These are phyloP conservation scores for Salix exigua DNA, from an alignment of 345 rosid species.

Conservation along the genomic window DNA sequence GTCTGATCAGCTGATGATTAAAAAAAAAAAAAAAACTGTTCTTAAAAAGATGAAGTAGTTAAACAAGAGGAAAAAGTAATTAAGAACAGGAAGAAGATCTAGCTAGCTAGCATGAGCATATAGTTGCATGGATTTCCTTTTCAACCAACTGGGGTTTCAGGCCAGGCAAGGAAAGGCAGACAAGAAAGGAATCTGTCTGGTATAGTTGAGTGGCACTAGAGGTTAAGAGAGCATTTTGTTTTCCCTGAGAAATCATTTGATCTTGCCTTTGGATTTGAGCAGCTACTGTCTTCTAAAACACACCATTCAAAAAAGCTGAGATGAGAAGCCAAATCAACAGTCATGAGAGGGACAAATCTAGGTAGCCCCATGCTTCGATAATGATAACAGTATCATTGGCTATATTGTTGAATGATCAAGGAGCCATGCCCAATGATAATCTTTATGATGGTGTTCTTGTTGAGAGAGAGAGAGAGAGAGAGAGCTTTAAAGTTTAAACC, in stretches of 20 bases:
- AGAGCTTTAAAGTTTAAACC: neutral
- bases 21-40: no score
- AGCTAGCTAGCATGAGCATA: neutral
- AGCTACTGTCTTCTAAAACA: conserved; percentile 25
- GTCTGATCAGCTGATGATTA: no score
- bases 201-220: neutral
- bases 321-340: conserved; percentile 8
- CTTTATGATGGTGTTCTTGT: neutral
- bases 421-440: neutral
- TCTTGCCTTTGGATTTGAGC: conserved; percentile 9
- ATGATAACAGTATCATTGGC: neutral
- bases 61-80: no score
- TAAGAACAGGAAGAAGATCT: neutral
- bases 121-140: neutral
- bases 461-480: neutral
- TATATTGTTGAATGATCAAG: neutral
- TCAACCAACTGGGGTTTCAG: neutral
- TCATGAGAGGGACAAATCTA: conserved; percentile 1
- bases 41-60: no score
- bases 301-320: conserved; percentile 20
- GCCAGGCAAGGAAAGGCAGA: neutral
- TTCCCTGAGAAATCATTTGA: conserved; percentile 8
- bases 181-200: neutral
- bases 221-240: neutral
- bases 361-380: conserved; percentile 7